Evolutionary conservation across 1,284 basidiomycete species (phyloP).

Genomic region (Sanghuangporus weigelae): DNA sequence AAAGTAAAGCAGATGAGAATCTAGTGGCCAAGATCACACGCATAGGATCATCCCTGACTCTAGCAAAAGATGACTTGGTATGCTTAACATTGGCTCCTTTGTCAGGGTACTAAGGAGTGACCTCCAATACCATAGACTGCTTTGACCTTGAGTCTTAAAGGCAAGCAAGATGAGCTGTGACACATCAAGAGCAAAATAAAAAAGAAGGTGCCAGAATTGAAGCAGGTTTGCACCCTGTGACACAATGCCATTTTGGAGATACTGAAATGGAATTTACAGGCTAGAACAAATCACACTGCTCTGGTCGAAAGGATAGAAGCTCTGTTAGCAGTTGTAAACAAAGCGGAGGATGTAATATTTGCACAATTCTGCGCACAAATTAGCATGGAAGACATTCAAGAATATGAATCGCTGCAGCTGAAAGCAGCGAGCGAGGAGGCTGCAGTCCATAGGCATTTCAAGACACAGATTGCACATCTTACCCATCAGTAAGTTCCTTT

Average conservation of each 20-base stretch:
- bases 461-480: conserved; percentile 84
- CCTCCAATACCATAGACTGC: conserved; percentile 45
- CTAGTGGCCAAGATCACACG: conserved; percentile 71
- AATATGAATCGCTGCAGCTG: conserved; percentile 92
- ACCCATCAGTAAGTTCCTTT: conserved; percentile 69
- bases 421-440: conserved; percentile 82
- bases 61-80: conserved; percentile 83
- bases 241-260: too few species aligned
- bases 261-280: too few species aligned
- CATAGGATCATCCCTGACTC: conserved; percentile 67
- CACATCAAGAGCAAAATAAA: conserved; percentile 69
- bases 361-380: conserved; percentile 78
- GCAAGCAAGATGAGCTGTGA: conserved; percentile 73
- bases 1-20: too few species aligned
- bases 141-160: conserved; percentile 55
- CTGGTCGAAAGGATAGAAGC: too few species aligned
- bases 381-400: conserved; percentile 79
- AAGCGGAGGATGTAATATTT: conserved; percentile 84
- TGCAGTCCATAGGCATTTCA: conserved; percentile 78
- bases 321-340: too few species aligned
- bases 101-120: background rate
- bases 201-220: conserved; percentile 59
- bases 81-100: conserved; percentile 22
- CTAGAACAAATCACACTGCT: too few species aligned
- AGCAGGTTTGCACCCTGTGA: too few species aligned